Base-by-base conservation (phyloP, 192 early-diverging fungal species). In the Gamsiella multidivaricata region DNA sequence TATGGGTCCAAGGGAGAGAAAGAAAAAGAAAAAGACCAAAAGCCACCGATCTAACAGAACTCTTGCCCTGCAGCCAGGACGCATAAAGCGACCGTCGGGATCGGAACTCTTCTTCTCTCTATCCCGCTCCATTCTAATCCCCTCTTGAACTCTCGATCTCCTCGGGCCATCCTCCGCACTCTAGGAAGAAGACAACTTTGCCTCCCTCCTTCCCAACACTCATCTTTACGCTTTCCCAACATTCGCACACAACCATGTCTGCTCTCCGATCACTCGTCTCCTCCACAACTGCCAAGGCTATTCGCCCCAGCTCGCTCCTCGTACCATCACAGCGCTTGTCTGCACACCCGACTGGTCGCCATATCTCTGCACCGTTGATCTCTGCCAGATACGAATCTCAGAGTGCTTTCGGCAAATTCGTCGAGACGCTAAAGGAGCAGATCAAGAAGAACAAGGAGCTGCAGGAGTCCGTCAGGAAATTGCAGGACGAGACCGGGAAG, bases 401-500 rank as follows among this genome's bases (percentile, higher is more conserved):
- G 43, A 71, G 71, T 43, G 67, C 79, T 8, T 71, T 83, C 62
- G 28, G 64, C 36, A 83, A 80, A 54, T 99, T 99, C 81, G 81
- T 91, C n/a, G 91, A 96, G 54, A 95, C 94, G 0, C 78, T 98
- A 50, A 93, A 92, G 78, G 90, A 93, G 46, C 97, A 99, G 85
- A 86, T 96, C 54, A 87, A 93, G 81, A 96, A 98, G 83, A 98
- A 96, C 83, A 88, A 94, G 81, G 96, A 98, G 66, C 81, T 99
- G 20, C 92, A 97, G 66, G 79, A 93, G 32, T 92, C 94, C 79
- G 91, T 98, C 59, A 96, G 98, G 89, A 91, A 91, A 56, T 82
- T 99, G 32, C 90, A 88, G 53, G 96, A 94, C 42, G 91, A 91
- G 69, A 84, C 89, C 29, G 90, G 87, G 42, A 91, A 95, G 79